Conservation (phyloP, 495 filamentous ascomycete species). For the Collariella sp. region DNA sequence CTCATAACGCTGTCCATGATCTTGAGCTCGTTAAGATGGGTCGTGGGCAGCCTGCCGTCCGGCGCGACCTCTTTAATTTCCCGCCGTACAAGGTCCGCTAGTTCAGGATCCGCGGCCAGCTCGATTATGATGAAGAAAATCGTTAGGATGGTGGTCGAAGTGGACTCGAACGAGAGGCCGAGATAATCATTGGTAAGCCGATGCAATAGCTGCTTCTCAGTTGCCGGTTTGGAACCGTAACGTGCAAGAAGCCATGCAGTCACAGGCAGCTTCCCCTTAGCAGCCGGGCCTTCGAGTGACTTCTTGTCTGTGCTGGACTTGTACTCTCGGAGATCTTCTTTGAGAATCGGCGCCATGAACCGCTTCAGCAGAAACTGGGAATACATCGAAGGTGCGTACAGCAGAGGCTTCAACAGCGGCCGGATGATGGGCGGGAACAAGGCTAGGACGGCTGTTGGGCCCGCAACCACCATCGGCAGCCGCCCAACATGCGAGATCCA, state of each 20-base stretch:
- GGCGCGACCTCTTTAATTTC: background rate
- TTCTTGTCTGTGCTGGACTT: background rate
- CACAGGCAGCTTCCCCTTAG: background rate
- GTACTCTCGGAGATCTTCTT: background rate
- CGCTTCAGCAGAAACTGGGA: background rate
- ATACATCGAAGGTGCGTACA: background rate
- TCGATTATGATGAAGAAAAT: background rate
- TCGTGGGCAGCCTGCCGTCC: background rate
- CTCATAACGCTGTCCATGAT: slow-evolving; percentile 12
- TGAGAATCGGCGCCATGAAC: background rate
- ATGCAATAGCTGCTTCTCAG: background rate
- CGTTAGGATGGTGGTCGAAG: background rate
- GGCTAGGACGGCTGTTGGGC: background rate
- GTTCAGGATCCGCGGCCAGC: background rate
- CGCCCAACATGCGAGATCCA: background rate
- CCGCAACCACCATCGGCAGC: background rate
- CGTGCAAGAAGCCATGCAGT: background rate
- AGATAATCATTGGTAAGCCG: background rate
- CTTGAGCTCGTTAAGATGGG: slow-evolving; percentile 5
- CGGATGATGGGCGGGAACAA: background rate
- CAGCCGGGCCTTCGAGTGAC: background rate
- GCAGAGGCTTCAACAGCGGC: background rate
- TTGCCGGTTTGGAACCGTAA: no score
- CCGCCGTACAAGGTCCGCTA: background rate
- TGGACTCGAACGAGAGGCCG: background rate